Evolutionary conservation across 306 rosid genomes (phyloP).

Genomic region (Begonia fuchsioides): DNA sequence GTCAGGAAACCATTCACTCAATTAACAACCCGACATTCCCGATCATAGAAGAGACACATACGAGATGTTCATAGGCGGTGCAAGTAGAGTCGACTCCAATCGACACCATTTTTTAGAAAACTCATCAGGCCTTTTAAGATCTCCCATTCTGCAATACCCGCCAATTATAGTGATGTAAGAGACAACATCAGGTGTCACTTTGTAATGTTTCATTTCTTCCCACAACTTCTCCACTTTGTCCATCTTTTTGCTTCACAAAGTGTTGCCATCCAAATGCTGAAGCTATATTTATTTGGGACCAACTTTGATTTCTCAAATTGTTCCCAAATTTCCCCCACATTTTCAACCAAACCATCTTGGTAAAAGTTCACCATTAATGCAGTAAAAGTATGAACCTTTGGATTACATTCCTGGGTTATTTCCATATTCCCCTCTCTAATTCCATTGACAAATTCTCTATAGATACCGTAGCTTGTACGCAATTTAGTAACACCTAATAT

Average conservation of each 20-base stretch:
- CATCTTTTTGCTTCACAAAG: conserved; percentile 46
- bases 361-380: conserved; percentile 50
- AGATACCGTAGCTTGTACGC: conserved; percentile 33
- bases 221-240: conserved; percentile 40
- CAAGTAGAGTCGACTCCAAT: conserved; percentile 36
- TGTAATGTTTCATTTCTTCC: conserved; percentile 36
- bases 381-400: conserved; percentile 50
- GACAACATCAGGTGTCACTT: conserved; percentile 43
- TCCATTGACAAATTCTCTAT: conserved; percentile 37
- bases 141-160: conserved; percentile 57
- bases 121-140: conserved; percentile 47
- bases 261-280: conserved; percentile 41
- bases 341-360: conserved; percentile 32
- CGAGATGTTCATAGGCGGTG: conserved; percentile 50
- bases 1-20: too few species aligned
- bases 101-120: conserved; percentile 47
- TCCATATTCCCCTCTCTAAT: conserved; percentile 6
- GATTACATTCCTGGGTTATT: conserved; percentile 28
- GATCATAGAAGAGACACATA: conserved; percentile 34
- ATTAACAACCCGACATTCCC: conserved; percentile 48
- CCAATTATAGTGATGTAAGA: conserved; percentile 62
- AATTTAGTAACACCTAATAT: too few species aligned
- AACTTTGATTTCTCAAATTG: conserved; percentile 28
- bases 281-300: conserved; percentile 42
- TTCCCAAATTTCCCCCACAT: conserved; percentile 44